Conservation (phyloP, 306 rosid genomes). For the Phaseolus lunatus region DNA sequence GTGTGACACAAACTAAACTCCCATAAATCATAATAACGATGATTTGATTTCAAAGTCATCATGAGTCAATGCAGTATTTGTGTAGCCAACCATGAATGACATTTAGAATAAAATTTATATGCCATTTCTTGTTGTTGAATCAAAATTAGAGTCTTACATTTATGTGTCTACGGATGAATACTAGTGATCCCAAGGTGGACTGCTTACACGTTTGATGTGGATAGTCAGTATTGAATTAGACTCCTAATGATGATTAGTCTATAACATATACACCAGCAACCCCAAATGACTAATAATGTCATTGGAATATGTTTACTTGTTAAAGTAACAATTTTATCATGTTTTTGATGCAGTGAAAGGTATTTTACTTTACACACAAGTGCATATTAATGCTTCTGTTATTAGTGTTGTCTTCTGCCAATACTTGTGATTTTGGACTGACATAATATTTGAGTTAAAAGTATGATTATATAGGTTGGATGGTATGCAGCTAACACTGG, state of each 20-base stretch:
- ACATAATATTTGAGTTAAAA: not conserved
- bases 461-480: too few relatives aligned
- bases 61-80: slow-evolving; percentile 43
- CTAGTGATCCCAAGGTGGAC: not conserved
- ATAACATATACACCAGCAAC: not conserved
- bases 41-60: slow-evolving; percentile 37
- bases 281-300: not conserved
- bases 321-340: not conserved
- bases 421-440: not conserved
- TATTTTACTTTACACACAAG: not conserved
- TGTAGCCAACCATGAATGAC: slow-evolving; percentile 33
- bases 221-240: not conserved
- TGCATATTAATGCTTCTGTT: not conserved
- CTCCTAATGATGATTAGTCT: not conserved
- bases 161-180: not conserved
- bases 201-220: not conserved
- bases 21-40: not conserved
- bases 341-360: not conserved
- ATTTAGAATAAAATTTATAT: not conserved
- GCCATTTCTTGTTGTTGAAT: not conserved
- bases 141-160: not conserved
- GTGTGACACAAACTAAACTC: slow-evolving; percentile 41
- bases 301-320: too few relatives aligned
- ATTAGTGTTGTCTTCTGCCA: not conserved
- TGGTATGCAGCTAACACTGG: too few relatives aligned